A percentile compares a stretch with the other conserved stretches of the same genome.
These are phyloP conservation scores for Malus hybrid DNA, from an alignment of 331 rosid species.

Conservation along the genomic window DNA sequence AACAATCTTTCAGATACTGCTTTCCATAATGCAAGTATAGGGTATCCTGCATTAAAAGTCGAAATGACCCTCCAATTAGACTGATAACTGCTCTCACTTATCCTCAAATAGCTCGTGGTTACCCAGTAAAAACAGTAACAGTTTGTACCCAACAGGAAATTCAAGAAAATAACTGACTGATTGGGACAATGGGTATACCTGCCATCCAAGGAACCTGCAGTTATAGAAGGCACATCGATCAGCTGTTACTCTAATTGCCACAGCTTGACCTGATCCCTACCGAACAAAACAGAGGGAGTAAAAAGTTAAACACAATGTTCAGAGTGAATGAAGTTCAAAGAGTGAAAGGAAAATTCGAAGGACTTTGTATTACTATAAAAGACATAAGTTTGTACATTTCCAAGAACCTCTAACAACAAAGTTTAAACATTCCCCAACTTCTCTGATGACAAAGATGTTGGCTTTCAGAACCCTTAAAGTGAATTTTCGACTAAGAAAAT, in stretches of 20 bases:
- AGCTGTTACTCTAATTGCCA: slow-evolving; percentile 89
- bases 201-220: slow-evolving; percentile 96
- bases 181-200: slow-evolving; percentile 37
- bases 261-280: slow-evolving; percentile 95
- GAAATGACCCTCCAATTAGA: neutral
- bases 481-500: too few relatives aligned
- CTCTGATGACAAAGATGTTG: neutral
- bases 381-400: neutral
- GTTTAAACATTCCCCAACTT: neutral
- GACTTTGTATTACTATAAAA: neutral
- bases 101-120: neutral
- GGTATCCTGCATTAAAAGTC: slow-evolving; percentile 59
- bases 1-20: slow-evolving; percentile 76
- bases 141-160: neutral
- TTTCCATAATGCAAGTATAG: slow-evolving; percentile 77
- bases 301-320: neutral
- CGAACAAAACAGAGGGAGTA: neutral
- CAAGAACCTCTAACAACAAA: neutral
- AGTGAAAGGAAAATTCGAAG: neutral
- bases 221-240: slow-evolving; percentile 93
- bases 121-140: neutral
- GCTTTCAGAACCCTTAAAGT: too few relatives aligned
- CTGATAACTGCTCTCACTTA: neutral
- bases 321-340: neutral
- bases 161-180: neutral